Percentiles rank a stretch among this genome's conserved stretches.
These are phyloP conservation scores for Trichomonas vaginalis DNA, from an alignment of 208 protist genomes.

Conservation along the genomic window DNA sequence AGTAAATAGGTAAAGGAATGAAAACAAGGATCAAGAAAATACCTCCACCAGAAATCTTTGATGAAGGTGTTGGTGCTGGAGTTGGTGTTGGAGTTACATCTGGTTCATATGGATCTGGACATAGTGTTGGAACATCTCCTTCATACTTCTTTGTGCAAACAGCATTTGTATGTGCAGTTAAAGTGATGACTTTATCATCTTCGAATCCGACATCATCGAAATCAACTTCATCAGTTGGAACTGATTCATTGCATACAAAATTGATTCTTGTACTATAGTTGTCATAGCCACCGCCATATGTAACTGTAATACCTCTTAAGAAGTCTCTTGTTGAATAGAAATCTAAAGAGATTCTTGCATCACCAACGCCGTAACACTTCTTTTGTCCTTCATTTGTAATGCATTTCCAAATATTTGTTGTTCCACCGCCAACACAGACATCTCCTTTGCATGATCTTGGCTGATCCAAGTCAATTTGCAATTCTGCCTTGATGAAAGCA, in stretches of 20 bases:
- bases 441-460: not conserved
- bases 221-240: not conserved
- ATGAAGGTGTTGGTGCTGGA: not conserved
- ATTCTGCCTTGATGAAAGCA: not conserved
- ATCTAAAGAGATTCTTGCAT: not conserved
- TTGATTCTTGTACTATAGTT: not conserved
- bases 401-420: not conserved
- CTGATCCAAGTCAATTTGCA: not conserved
- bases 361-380: not conserved
- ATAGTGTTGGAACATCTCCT: not conserved
- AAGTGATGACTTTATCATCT: not conserved
- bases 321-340: not conserved
- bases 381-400: not conserved
- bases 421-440: not conserved
- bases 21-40: not conserved
- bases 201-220: not conserved
- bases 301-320: not conserved
- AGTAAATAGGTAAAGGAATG: not conserved
- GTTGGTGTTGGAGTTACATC: not conserved
- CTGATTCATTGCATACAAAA: not conserved
- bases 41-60: not conserved
- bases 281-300: not conserved
- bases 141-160: not conserved
- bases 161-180: not conserved
- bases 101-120: not conserved